Base-by-base conservation (phyloP, 2,329 filamentous ascomycete genomes). In the Didymella segeticola region DNA sequence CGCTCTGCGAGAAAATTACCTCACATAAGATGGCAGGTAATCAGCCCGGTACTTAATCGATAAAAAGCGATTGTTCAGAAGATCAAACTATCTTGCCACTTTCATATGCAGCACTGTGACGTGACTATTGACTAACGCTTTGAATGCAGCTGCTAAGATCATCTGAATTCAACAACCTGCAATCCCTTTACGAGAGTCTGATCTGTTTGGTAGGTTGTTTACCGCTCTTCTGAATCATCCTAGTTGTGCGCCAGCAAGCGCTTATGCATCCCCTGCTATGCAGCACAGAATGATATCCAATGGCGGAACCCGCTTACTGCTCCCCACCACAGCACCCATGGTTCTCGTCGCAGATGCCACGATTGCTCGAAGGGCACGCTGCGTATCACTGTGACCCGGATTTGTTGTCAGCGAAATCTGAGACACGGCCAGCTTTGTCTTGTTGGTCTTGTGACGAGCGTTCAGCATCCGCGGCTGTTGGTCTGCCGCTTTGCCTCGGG, bases 191-290 rank as follows among this genome's bases (percentile, higher is more conserved):
- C 56, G 60, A 58, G 37, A 54, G 56, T 55, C 31, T 43, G 62
- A 56, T 58, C 53, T 63, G 62, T 64, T 61, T 65, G 63, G 67
- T 55, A 66, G n/a, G n/a, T n/a, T n/a, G n/a, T n/a, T n/a, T n/a
- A n/a, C n/a, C n/a, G n/a, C n/a, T n/a, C n/a, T n/a, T n/a, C n/a
- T n/a, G n/a, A n/a, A n/a, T n/a, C n/a, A n/a, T n/a, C n/a, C n/a
- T n/a, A n/a, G n/a, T n/a, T 54, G 63, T 64, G 50, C 58, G 61
- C 57, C 57, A 63, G 60, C 43, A 59, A 46, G 68, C 71, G 70
- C 71, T 74, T 72, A 74, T 72, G 71, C 71, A 73, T 56, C 64
- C 57, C 63, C 60, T 62, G 63, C 41, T 56, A 60, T 71, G 69
- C 64, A 66, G 57, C 57, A 57, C 52, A 41, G 56, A 47, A 39